A percentile compares a stretch with the other conserved stretches of the same genome.
Conservation (phyloP, 352 stramenopile species). For the Pythium guiyangense region DNA sequence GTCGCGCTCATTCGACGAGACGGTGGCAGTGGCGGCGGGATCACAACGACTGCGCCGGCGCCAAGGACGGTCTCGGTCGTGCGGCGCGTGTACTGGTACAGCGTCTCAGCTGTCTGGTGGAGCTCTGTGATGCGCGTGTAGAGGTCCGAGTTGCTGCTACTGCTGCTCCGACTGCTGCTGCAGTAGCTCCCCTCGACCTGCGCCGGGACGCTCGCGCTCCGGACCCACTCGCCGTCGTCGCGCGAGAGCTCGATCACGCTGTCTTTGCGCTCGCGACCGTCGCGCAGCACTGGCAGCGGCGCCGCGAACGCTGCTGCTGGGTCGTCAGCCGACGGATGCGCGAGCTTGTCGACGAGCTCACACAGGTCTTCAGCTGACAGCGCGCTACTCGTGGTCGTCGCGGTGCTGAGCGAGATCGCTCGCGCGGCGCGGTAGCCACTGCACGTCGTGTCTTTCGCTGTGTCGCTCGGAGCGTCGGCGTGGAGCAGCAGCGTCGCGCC, state of each 20-base stretch:
- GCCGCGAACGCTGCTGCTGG: neutral
- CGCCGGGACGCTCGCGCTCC: neutral
- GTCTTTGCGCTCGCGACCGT: constrained; percentile 2
- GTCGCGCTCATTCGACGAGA: no score
- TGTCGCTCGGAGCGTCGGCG: no score
- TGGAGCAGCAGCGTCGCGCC: no score
- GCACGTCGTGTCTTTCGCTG: no score
- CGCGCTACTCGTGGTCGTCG: no score
- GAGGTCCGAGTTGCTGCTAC: constrained; percentile 1
- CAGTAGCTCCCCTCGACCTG: no score
- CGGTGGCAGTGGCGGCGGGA: no score
- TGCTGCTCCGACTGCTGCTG: neutral
- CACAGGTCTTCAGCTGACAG: no score
- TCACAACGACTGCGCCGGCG: no score
- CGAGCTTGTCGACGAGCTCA: no score
- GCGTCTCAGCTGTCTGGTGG: constrained; percentile 10
- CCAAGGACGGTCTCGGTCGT: constrained; percentile 2
- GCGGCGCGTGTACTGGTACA: constrained; percentile 14
- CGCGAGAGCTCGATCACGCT: constrained; percentile 9
- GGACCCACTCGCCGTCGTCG: constrained; percentile 10
- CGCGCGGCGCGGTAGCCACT: no score
- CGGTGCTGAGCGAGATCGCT: no score
- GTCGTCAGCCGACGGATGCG: neutral
- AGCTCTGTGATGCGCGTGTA: constrained; percentile 14
- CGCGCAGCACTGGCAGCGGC: neutral